A percentile compares a stretch with the other conserved stretches of the same genome.
These are phyloP conservation scores for Sporothrix variecibatus DNA, from an alignment of 2,329 filamentous ascomycete genomes.

Conservation along the genomic window DNA sequence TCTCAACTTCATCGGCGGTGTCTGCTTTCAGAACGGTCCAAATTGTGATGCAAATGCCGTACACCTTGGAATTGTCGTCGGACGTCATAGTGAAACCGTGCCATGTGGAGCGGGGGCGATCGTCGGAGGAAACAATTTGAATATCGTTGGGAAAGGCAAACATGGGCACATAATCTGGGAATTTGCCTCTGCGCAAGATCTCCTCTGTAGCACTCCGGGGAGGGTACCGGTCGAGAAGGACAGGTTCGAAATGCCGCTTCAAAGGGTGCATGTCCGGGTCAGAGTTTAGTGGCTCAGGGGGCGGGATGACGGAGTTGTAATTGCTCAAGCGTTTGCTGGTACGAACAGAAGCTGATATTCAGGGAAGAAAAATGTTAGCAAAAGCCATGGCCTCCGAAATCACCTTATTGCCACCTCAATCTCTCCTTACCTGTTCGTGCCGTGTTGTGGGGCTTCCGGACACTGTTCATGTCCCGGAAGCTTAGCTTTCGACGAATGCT, in stretches of 20 bases:
- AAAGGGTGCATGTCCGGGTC: constrained; percentile 95
- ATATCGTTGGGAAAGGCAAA: constrained; percentile 99
- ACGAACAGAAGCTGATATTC: constrained; percentile 60
- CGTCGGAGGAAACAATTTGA: constrained; percentile 92
- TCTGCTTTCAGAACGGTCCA: constrained; percentile 86
- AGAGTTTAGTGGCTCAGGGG: constrained; percentile 84
- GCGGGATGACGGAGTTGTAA: constrained; percentile 97
- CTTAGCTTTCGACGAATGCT: constrained; percentile 92
- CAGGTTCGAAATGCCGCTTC: constrained; percentile 90
- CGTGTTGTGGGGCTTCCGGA: constrained; percentile 79
- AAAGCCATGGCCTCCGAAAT: not conserved
- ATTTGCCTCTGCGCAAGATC: constrained; percentile 74
- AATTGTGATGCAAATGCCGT: constrained; percentile 86
- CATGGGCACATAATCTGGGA: constrained; percentile 98
- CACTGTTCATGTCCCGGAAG: constrained; percentile 91
- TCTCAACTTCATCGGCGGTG: constrained; percentile 80
- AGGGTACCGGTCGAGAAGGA: constrained; percentile 92
- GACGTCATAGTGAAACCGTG: constrained; percentile 98
- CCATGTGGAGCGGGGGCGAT: constrained; percentile 94
- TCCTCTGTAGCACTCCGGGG: constrained; percentile 81
- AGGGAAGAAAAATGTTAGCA: not conserved
- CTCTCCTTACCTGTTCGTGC: constrained; percentile 64
- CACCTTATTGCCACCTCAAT: not conserved
- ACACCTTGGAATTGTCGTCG: constrained; percentile 86
- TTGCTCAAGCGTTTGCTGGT: constrained; percentile 90